These are phyloP conservation scores for Diaporthe sp. DNA, from an alignment of 2,329 filamentous ascomycete genomes.

Conservation along the genomic window DNA sequence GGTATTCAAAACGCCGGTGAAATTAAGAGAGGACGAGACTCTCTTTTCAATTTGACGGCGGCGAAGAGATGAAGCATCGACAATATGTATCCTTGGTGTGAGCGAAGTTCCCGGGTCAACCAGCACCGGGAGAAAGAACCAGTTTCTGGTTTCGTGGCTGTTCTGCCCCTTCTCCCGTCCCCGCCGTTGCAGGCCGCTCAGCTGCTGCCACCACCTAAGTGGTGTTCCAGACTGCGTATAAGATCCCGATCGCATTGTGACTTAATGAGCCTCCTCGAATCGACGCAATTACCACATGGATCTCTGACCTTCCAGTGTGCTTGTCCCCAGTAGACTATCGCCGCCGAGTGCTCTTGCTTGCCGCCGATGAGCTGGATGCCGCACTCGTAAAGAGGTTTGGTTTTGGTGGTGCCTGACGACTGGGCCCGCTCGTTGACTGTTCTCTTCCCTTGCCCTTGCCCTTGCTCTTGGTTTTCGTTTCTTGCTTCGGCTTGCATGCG, in stretches of 20 bases:
- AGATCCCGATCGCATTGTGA: too few relatives aligned
- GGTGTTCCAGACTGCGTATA: neutral
- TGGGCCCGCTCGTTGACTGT: neutral
- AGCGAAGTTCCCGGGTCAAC: too few relatives aligned
- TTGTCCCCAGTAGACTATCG: neutral
- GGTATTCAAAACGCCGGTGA: too few relatives aligned
- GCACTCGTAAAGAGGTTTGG: neutral
- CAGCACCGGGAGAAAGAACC: too few relatives aligned
- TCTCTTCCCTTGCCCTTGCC: neutral
- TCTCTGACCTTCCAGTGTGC: neutral
- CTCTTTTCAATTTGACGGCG: too few relatives aligned
- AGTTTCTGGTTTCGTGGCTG: neutral
- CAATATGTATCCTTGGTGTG: too few relatives aligned
- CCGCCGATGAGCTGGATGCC: neutral
- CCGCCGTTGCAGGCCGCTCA: too few relatives aligned
- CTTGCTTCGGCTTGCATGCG: conserved; percentile 6
- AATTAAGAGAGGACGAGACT: too few relatives aligned
- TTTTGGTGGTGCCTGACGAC: neutral
- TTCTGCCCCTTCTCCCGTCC: neutral
- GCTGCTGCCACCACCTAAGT: too few relatives aligned
- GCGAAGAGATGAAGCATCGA: too few relatives aligned
- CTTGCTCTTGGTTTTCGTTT: neutral
- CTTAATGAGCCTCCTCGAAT: neutral
- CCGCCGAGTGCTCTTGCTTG: neutral
- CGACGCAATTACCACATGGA: too few relatives aligned